A percentile compares a stretch with the other conserved stretches of the same genome.
Evolutionary conservation across 148 eudicot species (phyloP).

Genomic region (Rhododendron kiyosumense): DNA sequence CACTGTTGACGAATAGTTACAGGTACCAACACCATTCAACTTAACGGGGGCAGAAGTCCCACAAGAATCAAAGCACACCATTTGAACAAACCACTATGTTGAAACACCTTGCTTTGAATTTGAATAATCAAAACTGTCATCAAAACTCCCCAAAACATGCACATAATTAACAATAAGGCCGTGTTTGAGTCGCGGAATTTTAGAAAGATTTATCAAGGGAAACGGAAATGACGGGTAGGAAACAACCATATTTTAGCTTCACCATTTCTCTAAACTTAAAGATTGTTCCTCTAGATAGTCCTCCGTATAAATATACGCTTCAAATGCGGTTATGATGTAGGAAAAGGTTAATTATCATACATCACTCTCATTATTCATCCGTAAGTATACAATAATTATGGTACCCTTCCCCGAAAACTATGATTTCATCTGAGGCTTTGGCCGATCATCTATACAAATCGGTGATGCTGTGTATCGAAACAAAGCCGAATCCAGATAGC

Average conservation of each 20-base stretch:
- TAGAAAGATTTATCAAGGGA: neutral
- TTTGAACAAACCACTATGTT: neutral
- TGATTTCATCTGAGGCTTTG: neutral
- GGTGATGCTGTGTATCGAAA: neutral
- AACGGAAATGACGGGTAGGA: neutral
- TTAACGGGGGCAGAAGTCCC: neutral
- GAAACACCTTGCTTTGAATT: neutral
- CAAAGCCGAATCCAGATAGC: neutral
- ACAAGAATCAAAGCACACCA: neutral
- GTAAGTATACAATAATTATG: neutral
- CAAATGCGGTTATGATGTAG: neutral
- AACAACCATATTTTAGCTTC: neutral
- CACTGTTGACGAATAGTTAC: neutral
- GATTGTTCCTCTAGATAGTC: neutral
- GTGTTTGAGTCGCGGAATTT: neutral
- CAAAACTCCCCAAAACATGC: neutral
- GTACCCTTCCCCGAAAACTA: neutral
- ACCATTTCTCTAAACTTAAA: neutral
- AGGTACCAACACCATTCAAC: neutral
- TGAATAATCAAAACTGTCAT: neutral
- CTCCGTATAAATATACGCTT: neutral
- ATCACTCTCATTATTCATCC: neutral
- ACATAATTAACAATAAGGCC: neutral
- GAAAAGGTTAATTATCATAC: neutral
- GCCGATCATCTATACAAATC: neutral